These are phyloP conservation scores for Prunus salicina DNA, from an alignment of 306 rosid genomes.

Conservation along the genomic window DNA sequence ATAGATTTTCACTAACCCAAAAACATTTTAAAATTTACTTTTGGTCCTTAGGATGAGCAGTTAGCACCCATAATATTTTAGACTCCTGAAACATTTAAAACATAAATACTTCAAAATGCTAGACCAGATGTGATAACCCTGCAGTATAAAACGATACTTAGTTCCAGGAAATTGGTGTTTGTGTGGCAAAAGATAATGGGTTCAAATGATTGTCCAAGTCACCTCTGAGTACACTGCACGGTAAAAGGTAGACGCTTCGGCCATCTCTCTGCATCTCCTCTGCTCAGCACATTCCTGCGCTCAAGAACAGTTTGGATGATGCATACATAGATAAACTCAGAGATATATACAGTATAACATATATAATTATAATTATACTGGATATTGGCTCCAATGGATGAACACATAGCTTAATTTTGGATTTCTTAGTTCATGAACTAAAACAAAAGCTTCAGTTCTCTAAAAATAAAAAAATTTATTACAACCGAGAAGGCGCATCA, in stretches of 20 bases:
- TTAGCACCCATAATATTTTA: neutral
- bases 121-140: neutral
- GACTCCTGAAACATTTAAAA: neutral
- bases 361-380: neutral
- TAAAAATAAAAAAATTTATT: neutral
- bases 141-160: neutral
- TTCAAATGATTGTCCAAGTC: neutral
- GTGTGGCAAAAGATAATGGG: neutral
- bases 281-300: conserved; percentile 21
- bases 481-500: neutral
- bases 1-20: neutral
- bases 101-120: neutral
- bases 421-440: neutral
- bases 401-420: neutral
- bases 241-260: conserved; percentile 20
- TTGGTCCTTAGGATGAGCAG: neutral
- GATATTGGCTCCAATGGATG: neutral
- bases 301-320: neutral
- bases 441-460: neutral
- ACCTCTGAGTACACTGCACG: conserved; percentile 38
- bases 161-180: neutral
- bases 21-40: neutral
- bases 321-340: neutral
- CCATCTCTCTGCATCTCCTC: conserved; percentile 20
- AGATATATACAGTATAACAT: neutral